Evolutionary conservation across 177 flowering plant species (phyloP).

Genomic region (Vitis hybrid): DNA sequence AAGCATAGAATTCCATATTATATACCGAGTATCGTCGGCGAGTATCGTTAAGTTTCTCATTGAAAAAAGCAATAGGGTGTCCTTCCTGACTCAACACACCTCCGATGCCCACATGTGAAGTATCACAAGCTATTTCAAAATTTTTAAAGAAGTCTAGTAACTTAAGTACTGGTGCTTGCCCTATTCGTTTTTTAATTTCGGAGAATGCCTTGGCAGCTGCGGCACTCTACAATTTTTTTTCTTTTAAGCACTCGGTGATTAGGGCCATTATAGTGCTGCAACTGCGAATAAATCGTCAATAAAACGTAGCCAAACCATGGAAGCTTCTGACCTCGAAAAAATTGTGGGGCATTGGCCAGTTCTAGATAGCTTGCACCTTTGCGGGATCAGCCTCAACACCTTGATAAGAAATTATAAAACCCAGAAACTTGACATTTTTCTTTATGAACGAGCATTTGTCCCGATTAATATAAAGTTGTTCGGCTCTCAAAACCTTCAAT

Average conservation of each 20-base stretch:
- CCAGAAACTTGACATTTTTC: neutral
- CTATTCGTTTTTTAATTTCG: neutral
- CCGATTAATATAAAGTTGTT: constrained; percentile 1
- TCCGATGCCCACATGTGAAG: too few relatives aligned
- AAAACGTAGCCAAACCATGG: neutral
- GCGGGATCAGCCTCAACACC: too few relatives aligned
- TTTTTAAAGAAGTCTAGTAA: too few relatives aligned
- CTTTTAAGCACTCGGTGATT: neutral
- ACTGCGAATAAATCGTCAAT: neutral
- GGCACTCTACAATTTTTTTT: neutral
- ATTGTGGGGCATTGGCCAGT: neutral
- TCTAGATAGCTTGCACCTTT: neutral
- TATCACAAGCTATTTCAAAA: too few relatives aligned
- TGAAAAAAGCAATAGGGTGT: too few relatives aligned
- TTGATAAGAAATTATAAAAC: neutral
- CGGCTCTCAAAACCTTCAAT: neutral
- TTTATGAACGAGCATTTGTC: neutral
- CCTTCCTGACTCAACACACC: too few relatives aligned
- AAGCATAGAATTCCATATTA: neutral
- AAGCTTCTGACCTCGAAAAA: neutral
- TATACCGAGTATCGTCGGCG: neutral
- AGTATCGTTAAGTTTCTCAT: neutral
- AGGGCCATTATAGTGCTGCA: neutral
- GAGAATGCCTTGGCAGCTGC: too few relatives aligned
- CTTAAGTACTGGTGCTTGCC: too few relatives aligned